Conservation (phyloP, 2,329 filamentous ascomycete genomes). For the Calonectria pauciramosa region DNA sequence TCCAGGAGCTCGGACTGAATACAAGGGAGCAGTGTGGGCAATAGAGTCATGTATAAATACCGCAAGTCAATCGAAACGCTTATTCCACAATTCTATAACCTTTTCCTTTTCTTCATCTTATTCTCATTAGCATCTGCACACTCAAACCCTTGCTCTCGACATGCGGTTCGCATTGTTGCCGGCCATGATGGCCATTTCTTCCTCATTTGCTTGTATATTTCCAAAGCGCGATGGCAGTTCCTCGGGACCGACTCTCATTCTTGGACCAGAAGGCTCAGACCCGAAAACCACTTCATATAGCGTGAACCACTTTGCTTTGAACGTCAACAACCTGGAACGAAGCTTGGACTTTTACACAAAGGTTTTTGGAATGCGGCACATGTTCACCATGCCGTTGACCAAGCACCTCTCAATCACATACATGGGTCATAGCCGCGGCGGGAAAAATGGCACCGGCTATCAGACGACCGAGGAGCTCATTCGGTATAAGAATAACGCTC, state of each 20-base stretch:
- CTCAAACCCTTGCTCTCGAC: neutral
- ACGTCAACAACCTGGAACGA: constrained; percentile 3
- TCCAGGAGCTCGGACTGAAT: neutral
- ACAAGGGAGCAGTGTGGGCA: neutral
- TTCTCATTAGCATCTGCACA: neutral
- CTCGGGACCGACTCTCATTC: neutral
- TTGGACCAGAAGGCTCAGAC: neutral
- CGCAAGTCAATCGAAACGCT: neutral
- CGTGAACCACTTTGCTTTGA: constrained; percentile 8
- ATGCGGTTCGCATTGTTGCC: neutral
- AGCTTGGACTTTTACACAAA: constrained; percentile 19
- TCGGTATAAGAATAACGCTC: constrained; percentile 13
- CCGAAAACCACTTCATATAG: constrained; percentile 8
- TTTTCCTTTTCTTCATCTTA: neutral
- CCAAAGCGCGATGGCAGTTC: neutral
- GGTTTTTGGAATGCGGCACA: constrained; percentile 14
- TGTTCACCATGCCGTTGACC: constrained; percentile 4
- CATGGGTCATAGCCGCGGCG: constrained; percentile 8
- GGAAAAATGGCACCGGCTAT: constrained; percentile 5
- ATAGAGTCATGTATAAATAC: neutral
- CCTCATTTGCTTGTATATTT: neutral
- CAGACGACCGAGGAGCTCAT: constrained; percentile 13
- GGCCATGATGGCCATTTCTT: neutral
- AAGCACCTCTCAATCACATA: constrained; percentile 1
- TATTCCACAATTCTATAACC: too few relatives aligned